Percentiles rank a stretch among this genome's conserved stretches.
phyloP scores from a whole-genome alignment of 495 filamentous ascomycete species.

The Neurospora africana region DNA sequence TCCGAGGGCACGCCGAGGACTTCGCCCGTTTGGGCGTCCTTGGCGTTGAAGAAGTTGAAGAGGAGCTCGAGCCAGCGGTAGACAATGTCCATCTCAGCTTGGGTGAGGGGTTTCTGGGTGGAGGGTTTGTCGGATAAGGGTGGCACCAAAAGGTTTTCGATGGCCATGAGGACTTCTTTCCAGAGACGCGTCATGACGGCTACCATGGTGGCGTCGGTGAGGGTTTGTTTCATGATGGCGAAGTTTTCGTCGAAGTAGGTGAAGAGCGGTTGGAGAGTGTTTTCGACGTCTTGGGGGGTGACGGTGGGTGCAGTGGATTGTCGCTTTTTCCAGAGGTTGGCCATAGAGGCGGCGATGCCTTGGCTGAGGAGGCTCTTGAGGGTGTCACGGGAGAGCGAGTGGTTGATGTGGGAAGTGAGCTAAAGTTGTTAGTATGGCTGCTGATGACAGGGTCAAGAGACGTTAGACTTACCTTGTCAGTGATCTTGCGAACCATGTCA shows the following conservation, averaged over 20 bases:
- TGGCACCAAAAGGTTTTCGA: constrained; percentile 84
- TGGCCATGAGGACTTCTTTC: constrained; percentile 91
- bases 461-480: constrained; percentile 67
- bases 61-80: constrained; percentile 91
- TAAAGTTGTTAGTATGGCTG: constrained; percentile 26
- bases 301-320: constrained; percentile 44
- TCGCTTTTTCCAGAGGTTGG: constrained; percentile 62
- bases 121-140: constrained; percentile 94
- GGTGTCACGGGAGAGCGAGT: constrained; percentile 73
- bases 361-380: constrained; percentile 62
- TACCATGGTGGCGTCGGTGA: constrained; percentile 87
- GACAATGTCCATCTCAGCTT: constrained; percentile 88
- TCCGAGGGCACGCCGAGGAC: constrained; percentile 80
- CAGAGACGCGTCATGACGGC: constrained; percentile 96
- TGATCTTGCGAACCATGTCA: constrained; percentile 97
- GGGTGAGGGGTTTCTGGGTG: constrained; percentile 71
- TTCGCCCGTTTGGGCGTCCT: constrained; percentile 83
- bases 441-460: background rate
- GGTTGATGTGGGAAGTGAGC: constrained; percentile 91
- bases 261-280: constrained; percentile 80
- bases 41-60: constrained; percentile 88
- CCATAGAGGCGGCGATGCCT: constrained; percentile 68
- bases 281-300: constrained; percentile 62
- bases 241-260: constrained; percentile 99
- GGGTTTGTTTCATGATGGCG: constrained; percentile 92